Percentiles rank a stretch among this genome's conserved stretches.
phyloP scores from a whole-genome alignment of 495 filamentous ascomycete species.

The Podospora conica region DNA sequence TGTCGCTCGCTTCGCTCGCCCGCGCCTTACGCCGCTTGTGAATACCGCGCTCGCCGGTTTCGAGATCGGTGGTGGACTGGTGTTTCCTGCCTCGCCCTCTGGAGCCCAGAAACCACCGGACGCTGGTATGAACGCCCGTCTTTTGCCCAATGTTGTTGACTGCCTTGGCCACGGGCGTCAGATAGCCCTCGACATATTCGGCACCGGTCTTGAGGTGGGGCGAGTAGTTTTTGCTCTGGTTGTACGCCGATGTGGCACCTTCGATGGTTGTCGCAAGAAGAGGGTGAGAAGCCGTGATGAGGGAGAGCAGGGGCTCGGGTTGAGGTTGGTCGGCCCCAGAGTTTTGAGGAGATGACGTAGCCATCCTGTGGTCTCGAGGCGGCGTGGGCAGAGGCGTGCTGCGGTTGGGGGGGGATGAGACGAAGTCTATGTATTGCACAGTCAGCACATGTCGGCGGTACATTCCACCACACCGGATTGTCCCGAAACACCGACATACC shows the following conservation, averaged over 20 bases:
- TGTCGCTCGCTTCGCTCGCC: conserved; percentile 8
- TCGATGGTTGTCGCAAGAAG: conserved; percentile 74
- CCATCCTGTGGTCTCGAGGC: conserved; percentile 8
- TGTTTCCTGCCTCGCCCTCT: conserved; percentile 38
- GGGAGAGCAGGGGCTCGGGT: conserved; percentile 68
- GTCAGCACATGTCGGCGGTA: conserved; percentile 16
- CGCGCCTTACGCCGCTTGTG: conserved; percentile 56
- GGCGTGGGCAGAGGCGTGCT: conserved; percentile 28
- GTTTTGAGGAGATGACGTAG: conserved; percentile 22
- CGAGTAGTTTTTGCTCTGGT: conserved; percentile 76
- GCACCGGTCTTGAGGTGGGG: conserved; percentile 76
- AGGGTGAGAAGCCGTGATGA: conserved; percentile 75
- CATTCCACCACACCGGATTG: not conserved
- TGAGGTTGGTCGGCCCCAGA: conserved; percentile 23
- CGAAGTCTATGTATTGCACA: conserved; percentile 40
- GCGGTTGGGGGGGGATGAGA: conserved; percentile 48
- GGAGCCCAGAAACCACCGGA: conserved; percentile 63
- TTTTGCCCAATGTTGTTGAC: conserved; percentile 73
- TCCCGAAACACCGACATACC: conserved; percentile 46
- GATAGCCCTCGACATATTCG: conserved; percentile 78
- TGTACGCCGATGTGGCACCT: conserved; percentile 73
- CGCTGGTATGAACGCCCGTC: conserved; percentile 75
- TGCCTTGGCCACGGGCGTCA: conserved; percentile 74
- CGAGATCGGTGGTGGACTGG: conserved; percentile 35
- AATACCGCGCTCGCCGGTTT: conserved; percentile 39